These are phyloP conservation scores for Ogataea methanolica DNA, from an alignment of 805 yeast species.

Conservation along the genomic window DNA sequence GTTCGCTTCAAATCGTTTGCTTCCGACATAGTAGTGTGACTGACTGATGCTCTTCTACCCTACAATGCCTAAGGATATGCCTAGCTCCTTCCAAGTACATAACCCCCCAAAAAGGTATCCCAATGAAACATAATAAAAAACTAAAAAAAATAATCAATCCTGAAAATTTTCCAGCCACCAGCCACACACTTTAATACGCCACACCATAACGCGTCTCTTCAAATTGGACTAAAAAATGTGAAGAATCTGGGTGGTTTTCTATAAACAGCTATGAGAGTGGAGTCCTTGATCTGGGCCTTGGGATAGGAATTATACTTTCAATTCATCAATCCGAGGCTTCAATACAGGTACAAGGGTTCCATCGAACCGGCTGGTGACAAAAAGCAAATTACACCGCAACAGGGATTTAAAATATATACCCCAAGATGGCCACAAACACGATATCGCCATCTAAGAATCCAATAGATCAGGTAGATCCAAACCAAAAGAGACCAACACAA, in stretches of 20 bases:
- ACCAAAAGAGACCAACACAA: slow-evolving; percentile 19
- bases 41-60: neutral
- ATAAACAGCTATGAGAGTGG: too few species aligned
- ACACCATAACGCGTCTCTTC: neutral
- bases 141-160: neutral
- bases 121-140: neutral
- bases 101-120: neutral
- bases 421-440: neutral
- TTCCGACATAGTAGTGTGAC: slow-evolving; percentile 2
- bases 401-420: too few species aligned
- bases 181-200: neutral
- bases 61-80: too few species aligned
- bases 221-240: too few species aligned
- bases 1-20: slow-evolving; percentile 5
- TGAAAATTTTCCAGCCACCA: neutral
- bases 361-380: too few species aligned
- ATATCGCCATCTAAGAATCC: neutral
- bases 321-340: too few species aligned
- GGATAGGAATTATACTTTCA: too few species aligned
- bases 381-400: too few species aligned
- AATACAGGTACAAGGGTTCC: too few species aligned
- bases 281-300: too few species aligned
- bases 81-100: too few species aligned
- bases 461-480: neutral
- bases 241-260: too few species aligned